Conservation (phyloP, 345 rosid species). For the Salix exigua region DNA sequence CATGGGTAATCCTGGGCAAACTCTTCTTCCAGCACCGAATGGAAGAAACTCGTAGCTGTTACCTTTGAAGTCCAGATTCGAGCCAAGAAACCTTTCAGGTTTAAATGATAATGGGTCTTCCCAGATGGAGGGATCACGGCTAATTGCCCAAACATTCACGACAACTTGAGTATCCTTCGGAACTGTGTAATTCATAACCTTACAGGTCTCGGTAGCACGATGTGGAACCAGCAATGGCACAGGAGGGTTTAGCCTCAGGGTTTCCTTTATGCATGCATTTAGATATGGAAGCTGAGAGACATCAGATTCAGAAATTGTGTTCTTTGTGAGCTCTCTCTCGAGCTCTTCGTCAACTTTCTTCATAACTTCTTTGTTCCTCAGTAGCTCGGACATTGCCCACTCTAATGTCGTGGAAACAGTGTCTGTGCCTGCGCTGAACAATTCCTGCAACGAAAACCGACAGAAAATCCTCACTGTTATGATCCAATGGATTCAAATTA, state of each 20-base stretch:
- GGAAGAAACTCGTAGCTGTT: conserved; percentile 6
- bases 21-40: conserved; percentile 20
- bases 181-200: conserved; percentile 15
- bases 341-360: too few species aligned
- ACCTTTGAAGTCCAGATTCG: conserved; percentile 6
- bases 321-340: too few species aligned
- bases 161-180: conserved; percentile 15
- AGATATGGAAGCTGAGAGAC: too few species aligned
- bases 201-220: conserved; percentile 7
- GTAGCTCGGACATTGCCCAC: too few species aligned
- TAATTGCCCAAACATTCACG: conserved; percentile 20
- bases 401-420: not conserved
- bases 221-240: conserved; percentile 12
- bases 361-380: too few species aligned
- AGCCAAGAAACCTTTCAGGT: conserved; percentile 13
- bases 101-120: conserved; percentile 18
- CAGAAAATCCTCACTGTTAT: too few species aligned
- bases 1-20: conserved; percentile 17
- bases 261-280: conserved; percentile 8
- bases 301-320: too few species aligned
- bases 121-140: conserved; percentile 6
- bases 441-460: not conserved
- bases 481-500: too few species aligned
- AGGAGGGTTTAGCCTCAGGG: conserved; percentile 15
- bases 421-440: not conserved